Evolutionary conservation across 2,329 filamentous ascomycete genomes (phyloP), one percentile per base, ranked within the genome.

Genomic region (Eutypa lata): DNA sequence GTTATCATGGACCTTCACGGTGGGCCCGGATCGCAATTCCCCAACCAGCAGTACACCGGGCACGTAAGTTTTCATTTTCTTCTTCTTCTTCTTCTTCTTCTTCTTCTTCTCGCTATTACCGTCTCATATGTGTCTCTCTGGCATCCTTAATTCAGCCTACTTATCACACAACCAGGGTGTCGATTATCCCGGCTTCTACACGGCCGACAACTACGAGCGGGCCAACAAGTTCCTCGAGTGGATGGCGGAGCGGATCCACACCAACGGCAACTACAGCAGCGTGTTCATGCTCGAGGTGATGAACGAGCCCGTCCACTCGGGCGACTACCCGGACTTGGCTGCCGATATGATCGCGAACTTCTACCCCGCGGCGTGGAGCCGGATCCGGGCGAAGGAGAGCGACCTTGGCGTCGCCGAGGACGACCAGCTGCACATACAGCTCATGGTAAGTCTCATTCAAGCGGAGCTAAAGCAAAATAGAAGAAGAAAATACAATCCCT

Each of bases 271-370:
- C 35, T 79, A 78, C 64, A 66, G 72, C 51, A 80, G 73, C 35
- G 78, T 80, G 28, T 77, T 78, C 43, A 78, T 76, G 69, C 57
- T 81, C 14, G 71, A 77, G 51, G 67, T 81, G 21, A 69, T 81
- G 48, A 82, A 81, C 62, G 79, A 81, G 62, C 79, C 79, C 3
- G 59, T 73, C 6, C 57, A 59, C 40, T 7, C 53, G 21, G 10
- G 53, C 47, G 61, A 72, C 49, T 55, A 66, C 45, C 51, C 57
- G 31, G 53, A 57, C 44, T 52, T 64, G 4, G 67, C 67, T 2
- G 64, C 66, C 1, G 60, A 61, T 26, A 61, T 78, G 68, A 55
- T 70, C 6, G 65, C 68, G 7, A 65, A 63, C 28, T 82, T 70
- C 63, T 82, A 82, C 56, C 75, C 74, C 2, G 68, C 66, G 3